Evolutionary conservation across 2,329 filamentous ascomycete species (phyloP).

Genomic region (Phaeophleospora eucalypticola): DNA sequence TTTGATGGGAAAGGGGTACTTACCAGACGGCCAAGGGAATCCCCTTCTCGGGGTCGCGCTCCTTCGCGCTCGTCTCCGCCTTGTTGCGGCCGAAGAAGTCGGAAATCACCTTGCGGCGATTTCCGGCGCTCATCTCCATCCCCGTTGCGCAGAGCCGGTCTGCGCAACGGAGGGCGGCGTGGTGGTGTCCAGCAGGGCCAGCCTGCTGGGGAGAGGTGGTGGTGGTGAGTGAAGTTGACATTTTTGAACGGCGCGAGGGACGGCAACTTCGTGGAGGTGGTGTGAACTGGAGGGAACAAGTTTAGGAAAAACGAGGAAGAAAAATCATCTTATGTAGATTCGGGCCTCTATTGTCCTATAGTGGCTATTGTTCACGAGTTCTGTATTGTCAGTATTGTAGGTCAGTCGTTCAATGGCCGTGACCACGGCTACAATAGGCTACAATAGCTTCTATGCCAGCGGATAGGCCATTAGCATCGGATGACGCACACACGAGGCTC

Average conservation of each 20-base stretch:
- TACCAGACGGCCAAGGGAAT: conserved; percentile 69
- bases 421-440: not conserved
- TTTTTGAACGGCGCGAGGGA: not conserved
- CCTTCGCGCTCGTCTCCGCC: conserved; percentile 52
- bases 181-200: not conserved
- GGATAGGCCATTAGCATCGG: too few species aligned
- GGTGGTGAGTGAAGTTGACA: not conserved
- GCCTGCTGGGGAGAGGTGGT: not conserved
- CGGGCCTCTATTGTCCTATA: not conserved
- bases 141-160: conserved; percentile 15
- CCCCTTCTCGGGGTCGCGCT: conserved; percentile 37
- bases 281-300: not conserved
- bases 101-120: conserved; percentile 66
- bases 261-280: not conserved
- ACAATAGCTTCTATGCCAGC: too few species aligned
- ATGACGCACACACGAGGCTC: too few species aligned
- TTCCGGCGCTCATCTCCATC: conserved; percentile 6
- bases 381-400: not conserved
- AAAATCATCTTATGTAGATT: not conserved
- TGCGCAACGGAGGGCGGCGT: conserved; percentile 6
- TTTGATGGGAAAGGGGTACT: too few species aligned
- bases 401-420: not conserved
- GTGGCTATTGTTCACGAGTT: conserved; percentile 3
- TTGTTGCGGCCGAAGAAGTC: conserved; percentile 84
- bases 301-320: not conserved